phyloP scores from a whole-genome alignment of 352 stramenopile genomes.

The Elongisporangium undulatum region DNA sequence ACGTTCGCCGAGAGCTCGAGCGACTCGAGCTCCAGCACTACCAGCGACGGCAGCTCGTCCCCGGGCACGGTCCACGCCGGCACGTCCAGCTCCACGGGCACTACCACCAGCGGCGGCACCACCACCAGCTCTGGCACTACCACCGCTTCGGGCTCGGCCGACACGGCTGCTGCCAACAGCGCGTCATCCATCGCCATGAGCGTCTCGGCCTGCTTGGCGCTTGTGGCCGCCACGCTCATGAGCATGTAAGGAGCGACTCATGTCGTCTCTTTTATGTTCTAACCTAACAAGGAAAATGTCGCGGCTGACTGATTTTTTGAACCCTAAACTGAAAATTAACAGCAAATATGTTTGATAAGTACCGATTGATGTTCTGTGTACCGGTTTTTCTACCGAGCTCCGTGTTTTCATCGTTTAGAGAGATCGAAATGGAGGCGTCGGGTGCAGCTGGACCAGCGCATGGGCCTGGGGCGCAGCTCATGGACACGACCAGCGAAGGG shows the following conservation, averaged over 20 bases:
- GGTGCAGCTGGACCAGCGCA: not conserved
- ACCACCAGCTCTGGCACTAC: slow-evolving; percentile 12
- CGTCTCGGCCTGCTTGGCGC: slow-evolving; percentile 23
- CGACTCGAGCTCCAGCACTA: slow-evolving; percentile 8
- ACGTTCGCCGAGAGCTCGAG: slow-evolving; percentile 18
- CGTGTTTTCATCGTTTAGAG: not conserved
- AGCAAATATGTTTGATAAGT: not conserved
- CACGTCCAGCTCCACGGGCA: slow-evolving; percentile 6
- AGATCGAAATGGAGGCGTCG: slow-evolving; percentile 1
- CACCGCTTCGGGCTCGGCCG: slow-evolving; percentile 1
- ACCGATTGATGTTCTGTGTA: not conserved
- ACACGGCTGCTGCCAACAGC: slow-evolving; percentile 13
- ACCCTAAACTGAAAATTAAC: not conserved
- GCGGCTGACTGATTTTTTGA: not conserved
- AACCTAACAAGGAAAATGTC: not conserved
- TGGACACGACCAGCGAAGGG: slow-evolving; percentile 24
- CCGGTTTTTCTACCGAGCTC: not conserved
- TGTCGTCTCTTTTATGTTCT: not conserved
- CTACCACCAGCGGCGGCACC: slow-evolving; percentile 10
- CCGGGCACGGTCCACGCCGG: slow-evolving; percentile 14
- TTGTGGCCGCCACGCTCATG: slow-evolving; percentile 30
- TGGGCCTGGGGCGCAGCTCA: not conserved
- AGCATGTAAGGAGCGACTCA: slow-evolving; percentile 22
- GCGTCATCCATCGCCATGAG: slow-evolving; percentile 21
- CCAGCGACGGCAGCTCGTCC: slow-evolving; percentile 13